Evolutionary conservation across 768 basidiomycete species (phyloP), one percentile per base, ranked within the genome.

Genomic region (Boletus vinaceobasis): DNA sequence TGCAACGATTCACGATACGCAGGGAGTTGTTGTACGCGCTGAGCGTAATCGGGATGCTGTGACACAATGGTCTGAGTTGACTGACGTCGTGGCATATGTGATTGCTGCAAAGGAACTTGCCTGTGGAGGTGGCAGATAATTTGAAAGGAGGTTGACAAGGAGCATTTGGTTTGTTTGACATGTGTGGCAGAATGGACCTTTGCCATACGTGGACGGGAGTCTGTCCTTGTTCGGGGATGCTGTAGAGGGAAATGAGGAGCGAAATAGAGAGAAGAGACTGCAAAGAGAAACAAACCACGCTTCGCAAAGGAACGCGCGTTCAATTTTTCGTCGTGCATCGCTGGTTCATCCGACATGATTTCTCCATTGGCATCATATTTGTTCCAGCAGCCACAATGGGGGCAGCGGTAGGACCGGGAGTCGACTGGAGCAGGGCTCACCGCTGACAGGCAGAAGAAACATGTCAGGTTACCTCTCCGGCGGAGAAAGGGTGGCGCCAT

Each of bases 111-210:
- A 15, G 17, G 7, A 27, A 57, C 86, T 61, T 65, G 93, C 93
- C 55, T 81, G 79, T n/a, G 84, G 80, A 26, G 83, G 73, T 10
- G 93, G 93, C 1, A 96, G 79, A 69, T 95, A 98, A 63, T 89
- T 93, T 15, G 93, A 89, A 32, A 98, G 74, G 52, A 98, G 81
- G 69, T 93, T 91, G 57, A 90, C 75, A 50, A 93, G 75, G 37
- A 98, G 79, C 75, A 85, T 87, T 65, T 97, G 94, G 71, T 98
- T 98, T n/a, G 91, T 90, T 62, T 88, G 86, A 69, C 95, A 97
- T 7, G 83, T 83, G 61, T 88, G 85, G 71, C 94, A 98, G 74
- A 96, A 95, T 8, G 82, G 80, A 1, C 80, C 76, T 27, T 75
- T 77, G 51, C 60, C 61, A 54, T 86, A 87, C 52, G 76, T 67